Evolutionary conservation across 2,329 filamentous ascomycete genomes (phyloP).

Genomic region (Pyrenophora graminea): DNA sequence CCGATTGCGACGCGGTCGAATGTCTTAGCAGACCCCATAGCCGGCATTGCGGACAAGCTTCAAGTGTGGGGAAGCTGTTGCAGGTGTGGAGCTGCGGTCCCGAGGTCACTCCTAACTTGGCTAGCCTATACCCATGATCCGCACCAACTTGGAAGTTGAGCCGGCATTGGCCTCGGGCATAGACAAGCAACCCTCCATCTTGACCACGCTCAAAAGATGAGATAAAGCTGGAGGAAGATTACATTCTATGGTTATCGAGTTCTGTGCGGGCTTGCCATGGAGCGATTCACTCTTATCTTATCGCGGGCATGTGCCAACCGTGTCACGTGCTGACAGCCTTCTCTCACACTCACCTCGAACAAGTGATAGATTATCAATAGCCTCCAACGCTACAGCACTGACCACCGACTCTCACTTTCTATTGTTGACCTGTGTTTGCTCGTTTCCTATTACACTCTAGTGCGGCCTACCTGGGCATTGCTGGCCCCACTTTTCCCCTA

Average conservation of each 20-base stretch:
- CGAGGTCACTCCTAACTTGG: conserved; percentile 16
- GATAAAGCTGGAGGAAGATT: too few species aligned
- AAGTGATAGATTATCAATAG: background rate
- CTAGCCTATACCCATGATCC: background rate
- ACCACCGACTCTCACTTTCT: background rate
- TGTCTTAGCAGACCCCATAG: background rate
- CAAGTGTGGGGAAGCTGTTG: conserved; percentile 19
- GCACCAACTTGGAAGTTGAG: too few species aligned
- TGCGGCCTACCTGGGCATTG: background rate
- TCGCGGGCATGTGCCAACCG: too few species aligned
- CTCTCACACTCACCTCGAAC: conserved; percentile 7
- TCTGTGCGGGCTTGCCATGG: too few species aligned
- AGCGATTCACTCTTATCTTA: too few species aligned
- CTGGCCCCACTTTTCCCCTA: background rate
- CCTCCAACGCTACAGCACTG: too few species aligned
- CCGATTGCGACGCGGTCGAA: background rate
- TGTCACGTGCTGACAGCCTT: background rate
- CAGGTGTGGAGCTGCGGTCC: conserved; percentile 16
- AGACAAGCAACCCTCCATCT: too few species aligned
- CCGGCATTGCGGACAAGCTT: background rate
- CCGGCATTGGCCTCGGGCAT: too few species aligned
- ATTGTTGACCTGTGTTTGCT: background rate
- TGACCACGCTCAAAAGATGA: too few species aligned
- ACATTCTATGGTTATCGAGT: too few species aligned
- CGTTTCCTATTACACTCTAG: conserved; percentile 1